These are phyloP conservation scores for Aphanomyces stellatus DNA, from an alignment of 352 stramenopile species.

Conservation along the genomic window DNA sequence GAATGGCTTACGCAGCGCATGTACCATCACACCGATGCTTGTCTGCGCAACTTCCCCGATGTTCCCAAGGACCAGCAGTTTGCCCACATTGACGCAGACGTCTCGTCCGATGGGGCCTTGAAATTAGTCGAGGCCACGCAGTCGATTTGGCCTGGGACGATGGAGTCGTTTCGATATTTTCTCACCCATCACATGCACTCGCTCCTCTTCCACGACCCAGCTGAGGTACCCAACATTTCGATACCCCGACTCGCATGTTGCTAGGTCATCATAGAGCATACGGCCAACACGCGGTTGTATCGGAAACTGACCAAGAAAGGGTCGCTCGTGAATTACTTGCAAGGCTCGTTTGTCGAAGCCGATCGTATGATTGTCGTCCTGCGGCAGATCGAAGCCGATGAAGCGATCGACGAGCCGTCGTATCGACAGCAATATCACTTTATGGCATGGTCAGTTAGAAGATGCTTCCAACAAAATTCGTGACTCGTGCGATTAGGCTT, in stretches of 20 bases:
- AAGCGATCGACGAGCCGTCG: neutral
- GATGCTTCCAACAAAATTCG: neutral
- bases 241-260: neutral
- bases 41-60: no score
- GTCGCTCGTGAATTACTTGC: neutral
- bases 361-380: neutral
- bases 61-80: neutral
- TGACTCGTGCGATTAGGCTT: neutral
- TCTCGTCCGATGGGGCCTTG: neutral
- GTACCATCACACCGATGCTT: neutral
- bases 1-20: slow-evolving; percentile 6
- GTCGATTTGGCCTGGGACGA: neutral
- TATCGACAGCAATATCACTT: neutral
- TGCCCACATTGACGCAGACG: neutral
- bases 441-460: neutral
- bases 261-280: neutral
- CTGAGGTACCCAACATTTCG: neutral
- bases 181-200: neutral
- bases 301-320: neutral
- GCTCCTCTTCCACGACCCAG: neutral
- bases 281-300: neutral
- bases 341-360: neutral
- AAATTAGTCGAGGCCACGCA: neutral
- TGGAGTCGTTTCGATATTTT: neutral
- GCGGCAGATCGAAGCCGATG: slow-evolving; percentile 2